Conservation (phyloP, 306 rosid genomes). For the Canavalia gladiata region DNA sequence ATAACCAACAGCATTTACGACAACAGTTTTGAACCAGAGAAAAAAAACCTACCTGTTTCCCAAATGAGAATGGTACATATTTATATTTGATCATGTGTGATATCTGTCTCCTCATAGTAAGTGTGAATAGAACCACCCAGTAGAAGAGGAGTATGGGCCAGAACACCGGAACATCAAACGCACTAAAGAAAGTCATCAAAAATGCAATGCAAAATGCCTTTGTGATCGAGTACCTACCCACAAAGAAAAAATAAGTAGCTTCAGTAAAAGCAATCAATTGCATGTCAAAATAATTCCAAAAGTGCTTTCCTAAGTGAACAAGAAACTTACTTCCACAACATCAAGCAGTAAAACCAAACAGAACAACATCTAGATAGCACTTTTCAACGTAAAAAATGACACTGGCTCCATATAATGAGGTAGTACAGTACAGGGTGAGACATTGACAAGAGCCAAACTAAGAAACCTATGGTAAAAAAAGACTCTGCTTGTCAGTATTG, state of each 20-base stretch:
- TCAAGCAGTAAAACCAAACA: constrained; percentile 26
- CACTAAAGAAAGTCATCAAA: constrained; percentile 84
- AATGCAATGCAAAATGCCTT: constrained; percentile 93
- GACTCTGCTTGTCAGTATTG: neutral
- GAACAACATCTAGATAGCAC: neutral
- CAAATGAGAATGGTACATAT: constrained; percentile 96
- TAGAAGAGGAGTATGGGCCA: constrained; percentile 98
- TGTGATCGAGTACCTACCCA: constrained; percentile 85
- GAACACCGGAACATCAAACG: constrained; percentile 78
- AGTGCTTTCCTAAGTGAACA: constrained; percentile 12
- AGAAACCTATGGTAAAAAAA: constrained; percentile 39
- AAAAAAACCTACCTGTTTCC: constrained; percentile 79
- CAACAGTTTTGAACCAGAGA: constrained; percentile 13
- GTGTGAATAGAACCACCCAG: constrained; percentile 82
- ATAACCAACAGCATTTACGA: constrained; percentile 16
- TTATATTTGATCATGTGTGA: constrained; percentile 92
- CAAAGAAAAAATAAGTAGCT: constrained; percentile 45
- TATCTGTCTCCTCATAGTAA: constrained; percentile 96
- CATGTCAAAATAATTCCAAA: constrained; percentile 36
- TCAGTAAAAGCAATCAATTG: constrained; percentile 38
- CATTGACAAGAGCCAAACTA: neutral
- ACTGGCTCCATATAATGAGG: constrained; percentile 36
- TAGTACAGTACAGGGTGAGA: constrained; percentile 1
- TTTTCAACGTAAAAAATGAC: constrained; percentile 14
- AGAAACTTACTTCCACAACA: constrained; percentile 22